Conservation (phyloP, 148 eudicot species). For the Oxyria digyna region DNA sequence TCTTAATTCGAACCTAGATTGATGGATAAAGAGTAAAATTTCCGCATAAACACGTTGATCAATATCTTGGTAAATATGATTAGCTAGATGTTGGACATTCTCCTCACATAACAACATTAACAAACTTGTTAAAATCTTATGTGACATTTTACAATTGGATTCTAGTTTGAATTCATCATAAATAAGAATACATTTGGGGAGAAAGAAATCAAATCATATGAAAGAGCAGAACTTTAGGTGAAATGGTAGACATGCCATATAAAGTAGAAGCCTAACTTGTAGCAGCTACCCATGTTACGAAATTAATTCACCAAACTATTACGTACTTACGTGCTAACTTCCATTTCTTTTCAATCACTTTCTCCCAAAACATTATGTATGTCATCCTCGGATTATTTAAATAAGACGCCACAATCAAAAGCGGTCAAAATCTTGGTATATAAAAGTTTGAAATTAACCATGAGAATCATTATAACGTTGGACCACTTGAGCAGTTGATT, state of each 20-base stretch:
- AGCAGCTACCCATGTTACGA: neutral
- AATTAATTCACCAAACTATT: neutral
- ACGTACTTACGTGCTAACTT: too few relatives aligned
- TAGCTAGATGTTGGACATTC: too few relatives aligned
- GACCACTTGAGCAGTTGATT: neutral
- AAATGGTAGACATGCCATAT: neutral
- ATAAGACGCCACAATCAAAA: neutral
- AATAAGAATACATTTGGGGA: neutral
- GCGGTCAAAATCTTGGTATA: neutral
- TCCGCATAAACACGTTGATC: too few relatives aligned
- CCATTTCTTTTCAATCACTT: too few relatives aligned
- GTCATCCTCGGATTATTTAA: neutral
- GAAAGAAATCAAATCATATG: neutral
- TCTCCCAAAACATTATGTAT: too few relatives aligned
- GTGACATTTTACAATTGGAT: too few relatives aligned
- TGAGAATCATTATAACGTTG: neutral
- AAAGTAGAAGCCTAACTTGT: neutral
- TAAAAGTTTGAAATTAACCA: neutral
- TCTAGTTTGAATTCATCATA: neutral
- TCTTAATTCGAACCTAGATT: too few relatives aligned
- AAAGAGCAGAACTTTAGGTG: neutral
- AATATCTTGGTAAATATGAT: too few relatives aligned
- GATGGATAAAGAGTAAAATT: too few relatives aligned
- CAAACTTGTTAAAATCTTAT: too few relatives aligned
- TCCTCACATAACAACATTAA: too few relatives aligned